Conservation (phyloP, 2,329 filamentous ascomycete genomes). For the Hymenoscyphus albidus region DNA sequence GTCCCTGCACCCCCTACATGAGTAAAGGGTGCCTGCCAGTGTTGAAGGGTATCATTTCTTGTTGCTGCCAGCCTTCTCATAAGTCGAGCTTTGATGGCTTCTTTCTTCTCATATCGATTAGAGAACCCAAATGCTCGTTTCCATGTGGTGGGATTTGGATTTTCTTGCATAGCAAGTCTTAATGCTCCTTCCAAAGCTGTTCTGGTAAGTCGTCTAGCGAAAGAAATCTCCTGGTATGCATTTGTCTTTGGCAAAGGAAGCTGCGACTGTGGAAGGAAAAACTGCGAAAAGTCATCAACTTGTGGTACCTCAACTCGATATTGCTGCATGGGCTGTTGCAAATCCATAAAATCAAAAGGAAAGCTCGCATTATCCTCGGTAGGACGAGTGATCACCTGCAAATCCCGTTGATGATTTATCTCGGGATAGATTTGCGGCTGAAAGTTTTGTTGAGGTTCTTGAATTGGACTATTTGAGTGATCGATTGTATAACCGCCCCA, state of each 20-base stretch:
- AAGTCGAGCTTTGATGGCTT: constrained; percentile 44
- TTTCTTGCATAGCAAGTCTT: constrained; percentile 48
- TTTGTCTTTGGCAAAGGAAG: constrained; percentile 51
- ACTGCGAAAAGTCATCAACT: constrained; percentile 29
- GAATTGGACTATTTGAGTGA: constrained; percentile 19
- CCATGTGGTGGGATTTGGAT: constrained; percentile 44
- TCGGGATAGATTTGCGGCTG: constrained; percentile 15
- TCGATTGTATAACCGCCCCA: constrained; percentile 30
- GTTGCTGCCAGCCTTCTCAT: constrained; percentile 29
- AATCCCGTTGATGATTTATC: constrained; percentile 28
- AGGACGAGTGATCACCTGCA: constrained; percentile 49
- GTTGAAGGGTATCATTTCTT: constrained; percentile 47
- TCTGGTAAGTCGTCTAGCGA: constrained; percentile 68
- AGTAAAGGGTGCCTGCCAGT: constrained; percentile 59
- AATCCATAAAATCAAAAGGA: constrained; percentile 38
- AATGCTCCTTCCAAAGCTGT: constrained; percentile 60
- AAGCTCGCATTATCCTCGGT: constrained; percentile 53
- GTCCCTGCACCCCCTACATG: constrained; percentile 66
- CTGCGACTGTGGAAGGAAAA: constrained; percentile 31
- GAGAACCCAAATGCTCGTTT: constrained; percentile 66
- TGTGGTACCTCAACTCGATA: constrained; percentile 32
- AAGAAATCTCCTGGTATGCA: constrained; percentile 60
- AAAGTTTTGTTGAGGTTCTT: constrained; percentile 20
- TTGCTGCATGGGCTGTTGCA: constrained; percentile 19
- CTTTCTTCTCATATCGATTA: constrained; percentile 54